Evolutionary conservation across 345 rosid species (phyloP).

Genomic region (Eucalyptus marginata): DNA sequence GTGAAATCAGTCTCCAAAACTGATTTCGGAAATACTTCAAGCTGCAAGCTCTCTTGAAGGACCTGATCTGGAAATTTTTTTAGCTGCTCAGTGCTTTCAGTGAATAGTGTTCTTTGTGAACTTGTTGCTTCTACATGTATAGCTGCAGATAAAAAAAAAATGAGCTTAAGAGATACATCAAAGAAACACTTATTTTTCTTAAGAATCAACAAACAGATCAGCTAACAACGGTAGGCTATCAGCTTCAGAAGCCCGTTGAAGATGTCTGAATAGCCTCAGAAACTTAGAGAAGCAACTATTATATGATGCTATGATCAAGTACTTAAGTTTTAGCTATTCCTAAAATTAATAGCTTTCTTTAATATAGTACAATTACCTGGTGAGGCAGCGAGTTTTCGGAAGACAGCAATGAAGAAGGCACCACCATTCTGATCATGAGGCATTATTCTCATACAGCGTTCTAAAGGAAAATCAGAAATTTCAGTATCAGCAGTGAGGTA

Average conservation of each 20-base stretch:
- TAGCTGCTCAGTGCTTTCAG: background rate
- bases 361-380: constrained; percentile 31
- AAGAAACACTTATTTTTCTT: background rate
- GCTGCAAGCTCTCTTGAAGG: background rate
- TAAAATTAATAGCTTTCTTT: background rate
- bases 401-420: constrained; percentile 86
- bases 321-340: background rate
- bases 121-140: background rate
- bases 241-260: background rate
- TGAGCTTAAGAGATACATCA: background rate
- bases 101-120: background rate
- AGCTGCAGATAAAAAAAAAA: background rate
- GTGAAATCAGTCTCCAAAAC: background rate
- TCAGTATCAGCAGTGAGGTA: constrained; percentile 15
- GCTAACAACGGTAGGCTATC: background rate
- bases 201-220: background rate
- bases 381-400: constrained; percentile 56
- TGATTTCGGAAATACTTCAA: background rate
- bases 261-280: background rate
- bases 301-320: background rate
- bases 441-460: constrained; percentile 78
- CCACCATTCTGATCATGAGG: constrained; percentile 98
- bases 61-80: background rate
- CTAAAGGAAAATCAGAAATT: constrained; percentile 72
- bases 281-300: background rate